Base-by-base conservation (phyloP, 305 asterid genomes). In the Salvia sclarea region DNA sequence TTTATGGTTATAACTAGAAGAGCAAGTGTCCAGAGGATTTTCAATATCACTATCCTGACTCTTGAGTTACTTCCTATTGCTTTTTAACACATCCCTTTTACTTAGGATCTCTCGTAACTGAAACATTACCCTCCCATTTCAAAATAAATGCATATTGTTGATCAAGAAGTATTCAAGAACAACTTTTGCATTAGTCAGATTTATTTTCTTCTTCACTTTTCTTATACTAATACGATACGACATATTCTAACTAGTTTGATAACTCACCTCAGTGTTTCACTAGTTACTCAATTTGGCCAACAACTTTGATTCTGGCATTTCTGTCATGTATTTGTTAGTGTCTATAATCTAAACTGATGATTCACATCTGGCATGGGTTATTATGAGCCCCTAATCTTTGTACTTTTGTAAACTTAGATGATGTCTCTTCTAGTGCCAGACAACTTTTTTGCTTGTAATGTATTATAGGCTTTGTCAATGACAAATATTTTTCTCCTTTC, bases 391-490 rank as follows among this genome's bases (percentile, higher is more conserved):
- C 21, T 66, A 52, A 64, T 31, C 37, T 38, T 64, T 31, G 17
- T 48, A 47, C 9, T 18, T 30, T 5, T 37, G 14, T 20, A 4
- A 57, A 20, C 60, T 65, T 61, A 20, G 69, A 38, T 31, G 14
- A 25, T 20, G 12, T 21, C 43, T 47, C 50, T 58, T 18, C 56
- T 0, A 56, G 9, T 63, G 48, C 28, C 38, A 31, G 64, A 64
- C n/a, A 33, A 55, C 13, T 12, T 66, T 43, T 52, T 20, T 50
- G 55, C 66, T 68, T 58, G 61, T 61, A 25, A 41, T 68, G 44
- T 49, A 55, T 69, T 56, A 12, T 59, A 49, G 60, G 41, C 52
- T 41, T 40, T 59, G 40, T 45, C 37, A 6, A 16, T 9, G 8
- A 45, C 16, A 10, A 13, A n/a, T 50, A 43, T 12, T 50, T 52